Percentiles rank a stretch among this genome's conserved stretches.
Evolutionary conservation across 768 basidiomycete genomes (phyloP).

Genomic region (Pleurotus sapidus): DNA sequence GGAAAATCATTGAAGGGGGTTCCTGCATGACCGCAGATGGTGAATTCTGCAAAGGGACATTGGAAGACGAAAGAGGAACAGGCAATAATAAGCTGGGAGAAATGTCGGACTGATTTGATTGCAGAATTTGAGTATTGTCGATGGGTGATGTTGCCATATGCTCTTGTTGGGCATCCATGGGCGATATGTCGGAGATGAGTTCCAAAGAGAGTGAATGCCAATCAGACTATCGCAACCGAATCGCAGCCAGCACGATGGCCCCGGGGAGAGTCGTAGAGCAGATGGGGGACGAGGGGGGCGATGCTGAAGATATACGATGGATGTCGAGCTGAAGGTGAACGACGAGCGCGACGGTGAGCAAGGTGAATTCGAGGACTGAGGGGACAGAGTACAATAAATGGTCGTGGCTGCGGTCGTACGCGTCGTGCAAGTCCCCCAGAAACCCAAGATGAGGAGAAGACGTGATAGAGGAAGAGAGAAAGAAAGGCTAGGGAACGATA

Average conservation of each 20-base stretch:
- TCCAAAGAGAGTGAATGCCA: background rate
- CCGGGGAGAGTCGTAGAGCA: background rate
- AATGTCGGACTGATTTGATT: slow-evolving; percentile 22
- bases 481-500: slow-evolving; percentile 3
- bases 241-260: slow-evolving; percentile 8
- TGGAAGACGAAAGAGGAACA: slow-evolving; percentile 16
- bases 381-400: background rate
- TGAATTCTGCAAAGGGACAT: slow-evolving; percentile 24
- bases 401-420: background rate
- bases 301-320: background rate
- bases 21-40: slow-evolving; percentile 23
- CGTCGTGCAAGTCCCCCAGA: background rate
- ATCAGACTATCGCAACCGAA: slow-evolving; percentile 3
- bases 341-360: background rate
- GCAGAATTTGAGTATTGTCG: slow-evolving; percentile 31
- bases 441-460: background rate
- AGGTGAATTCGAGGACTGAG: background rate
- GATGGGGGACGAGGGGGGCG: background rate
- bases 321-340: background rate
- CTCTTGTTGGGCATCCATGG: slow-evolving; percentile 27
- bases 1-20: slow-evolving; percentile 17
- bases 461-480: background rate
- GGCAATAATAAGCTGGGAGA: slow-evolving; percentile 19
- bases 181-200: slow-evolving; percentile 11
- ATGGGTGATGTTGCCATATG: slow-evolving; percentile 27